Conservation (phyloP, 2,329 filamentous ascomycete genomes). For the Gnomoniopsis sp. region DNA sequence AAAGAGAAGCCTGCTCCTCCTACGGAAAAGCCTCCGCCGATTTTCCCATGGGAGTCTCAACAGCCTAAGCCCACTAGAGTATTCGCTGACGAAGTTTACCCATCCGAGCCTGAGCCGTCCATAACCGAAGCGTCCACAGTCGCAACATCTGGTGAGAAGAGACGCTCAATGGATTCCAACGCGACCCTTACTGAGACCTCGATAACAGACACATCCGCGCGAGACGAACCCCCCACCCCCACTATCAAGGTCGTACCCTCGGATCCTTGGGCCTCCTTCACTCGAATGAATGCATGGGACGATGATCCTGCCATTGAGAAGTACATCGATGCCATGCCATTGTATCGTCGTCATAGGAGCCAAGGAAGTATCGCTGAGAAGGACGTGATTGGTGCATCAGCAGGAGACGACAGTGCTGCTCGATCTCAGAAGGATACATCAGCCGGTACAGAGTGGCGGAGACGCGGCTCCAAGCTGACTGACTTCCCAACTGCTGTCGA, state of each 20-base stretch:
- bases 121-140: constrained; percentile 26
- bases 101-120: constrained; percentile 26
- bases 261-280: constrained; percentile 70
- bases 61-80: constrained; percentile 61
- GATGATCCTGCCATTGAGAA: constrained; percentile 81
- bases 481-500: constrained; percentile 84
- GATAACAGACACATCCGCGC: constrained; percentile 37
- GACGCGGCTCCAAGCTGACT: constrained; percentile 64
- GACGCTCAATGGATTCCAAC: constrained; percentile 14
- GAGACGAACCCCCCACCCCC: constrained; percentile 46
- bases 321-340: constrained; percentile 77
- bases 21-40: constrained; percentile 57
- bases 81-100: constrained; percentile 54
- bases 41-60: constrained; percentile 89
- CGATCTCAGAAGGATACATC: constrained; percentile 13
- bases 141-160: constrained; percentile 25
- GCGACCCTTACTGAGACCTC: constrained; percentile 29
- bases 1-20: constrained; percentile 52
- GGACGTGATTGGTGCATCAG: constrained; percentile 20
- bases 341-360: constrained; percentile 43
- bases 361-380: constrained; percentile 28
- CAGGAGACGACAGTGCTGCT: constrained; percentile 10
- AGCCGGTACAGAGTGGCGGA: constrained; percentile 21
- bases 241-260: constrained; percentile 43
- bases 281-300: constrained; percentile 89